phyloP scores from a whole-genome alignment of 176 grass and related monocot genomes.

The Aegilops tauschii region DNA sequence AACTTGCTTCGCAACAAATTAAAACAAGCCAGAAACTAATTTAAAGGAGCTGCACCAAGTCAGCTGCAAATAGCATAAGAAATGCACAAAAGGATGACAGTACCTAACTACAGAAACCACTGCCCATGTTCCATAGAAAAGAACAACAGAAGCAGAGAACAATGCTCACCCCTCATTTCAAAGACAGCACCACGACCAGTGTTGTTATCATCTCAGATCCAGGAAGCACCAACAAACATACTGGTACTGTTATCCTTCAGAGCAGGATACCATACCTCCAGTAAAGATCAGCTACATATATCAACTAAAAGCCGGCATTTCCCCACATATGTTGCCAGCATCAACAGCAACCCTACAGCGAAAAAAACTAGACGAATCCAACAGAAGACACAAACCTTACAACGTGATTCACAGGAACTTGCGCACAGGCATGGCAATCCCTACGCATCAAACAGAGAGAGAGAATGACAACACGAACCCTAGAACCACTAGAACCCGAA shows the following conservation, averaged over 20 bases:
- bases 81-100: no score
- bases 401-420: not conserved
- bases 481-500: slow-evolving; percentile 15
- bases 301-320: not conserved
- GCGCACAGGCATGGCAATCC: not conserved
- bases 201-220: not conserved
- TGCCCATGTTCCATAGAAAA: no score
- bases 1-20: no score
- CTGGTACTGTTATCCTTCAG: not conserved
- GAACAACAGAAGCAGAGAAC: no score
- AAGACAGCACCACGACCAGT: no score
- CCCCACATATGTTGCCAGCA: not conserved
- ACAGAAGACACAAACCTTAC: not conserved
- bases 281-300: not conserved
- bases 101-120: no score
- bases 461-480: not conserved
- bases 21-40: no score
- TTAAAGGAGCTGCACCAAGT: no score
- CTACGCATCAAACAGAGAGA: not conserved
- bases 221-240: not conserved
- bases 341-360: not conserved
- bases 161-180: no score
- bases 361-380: not conserved
- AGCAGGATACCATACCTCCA: not conserved
- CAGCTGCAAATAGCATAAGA: no score